These are phyloP conservation scores for Raphanus sativus DNA, from an alignment of 345 rosid species.

Conservation along the genomic window DNA sequence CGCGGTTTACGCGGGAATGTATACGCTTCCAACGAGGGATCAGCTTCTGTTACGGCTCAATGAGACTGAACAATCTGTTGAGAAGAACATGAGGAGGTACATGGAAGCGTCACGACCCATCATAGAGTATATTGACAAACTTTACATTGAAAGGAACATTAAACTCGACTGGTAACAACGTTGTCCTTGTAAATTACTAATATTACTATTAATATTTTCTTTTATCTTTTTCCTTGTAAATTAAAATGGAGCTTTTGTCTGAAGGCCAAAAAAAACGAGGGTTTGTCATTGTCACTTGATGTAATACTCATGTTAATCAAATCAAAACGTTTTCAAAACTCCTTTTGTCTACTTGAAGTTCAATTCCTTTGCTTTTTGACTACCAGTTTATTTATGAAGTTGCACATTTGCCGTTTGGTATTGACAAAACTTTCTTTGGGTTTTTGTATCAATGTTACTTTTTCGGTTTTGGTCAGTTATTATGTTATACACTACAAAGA, in stretches of 20 bases:
- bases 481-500: neutral
- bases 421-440: neutral
- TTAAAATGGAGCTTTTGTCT: conserved; percentile 11
- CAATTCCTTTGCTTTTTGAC: neutral
- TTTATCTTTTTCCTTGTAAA: neutral
- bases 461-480: neutral
- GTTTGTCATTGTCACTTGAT: neutral
- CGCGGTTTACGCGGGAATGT: conserved; percentile 95
- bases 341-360: neutral
- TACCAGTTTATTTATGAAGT: neutral
- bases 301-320: neutral
- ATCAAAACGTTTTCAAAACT: neutral
- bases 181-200: conserved; percentile 19
- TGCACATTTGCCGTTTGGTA: neutral
- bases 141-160: conserved; percentile 68
- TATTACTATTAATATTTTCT: neutral
- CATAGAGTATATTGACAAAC: conserved; percentile 60
- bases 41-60: conserved; percentile 70
- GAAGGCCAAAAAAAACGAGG: neutral
- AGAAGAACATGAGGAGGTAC: conserved; percentile 76
- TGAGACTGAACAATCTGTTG: conserved; percentile 78
- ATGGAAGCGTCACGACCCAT: conserved; percentile 63
- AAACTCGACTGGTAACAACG: conserved; percentile 67
- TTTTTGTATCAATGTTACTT: neutral
- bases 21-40: conserved; percentile 77